A percentile compares a stretch with the other conserved stretches of the same genome.
These are phyloP conservation scores for Rhizoclosmatium sp. DNA, from an alignment of 192 early-diverging fungal species.

Conservation along the genomic window DNA sequence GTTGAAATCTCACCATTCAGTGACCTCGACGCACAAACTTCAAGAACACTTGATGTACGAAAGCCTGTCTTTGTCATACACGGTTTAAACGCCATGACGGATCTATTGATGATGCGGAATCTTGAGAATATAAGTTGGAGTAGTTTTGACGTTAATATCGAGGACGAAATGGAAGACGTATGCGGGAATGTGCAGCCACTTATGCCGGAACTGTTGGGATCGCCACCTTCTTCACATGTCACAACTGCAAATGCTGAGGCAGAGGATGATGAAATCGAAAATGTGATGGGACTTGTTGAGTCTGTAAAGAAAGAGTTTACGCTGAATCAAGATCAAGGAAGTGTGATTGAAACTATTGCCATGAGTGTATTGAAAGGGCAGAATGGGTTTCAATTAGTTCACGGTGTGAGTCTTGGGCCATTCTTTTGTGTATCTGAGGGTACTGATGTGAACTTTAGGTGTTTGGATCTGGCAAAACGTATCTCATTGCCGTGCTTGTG, in stretches of 20 bases:
- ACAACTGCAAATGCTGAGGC: not conserved
- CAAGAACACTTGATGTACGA: not conserved
- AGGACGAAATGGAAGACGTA: not conserved
- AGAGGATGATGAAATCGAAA: not conserved
- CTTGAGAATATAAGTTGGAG: not conserved
- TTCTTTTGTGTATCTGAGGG: not conserved
- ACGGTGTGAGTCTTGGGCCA: conserved; percentile 36
- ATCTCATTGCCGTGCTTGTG: conserved; percentile 50
- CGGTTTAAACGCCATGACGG: conserved; percentile 28
- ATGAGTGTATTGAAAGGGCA: not conserved
- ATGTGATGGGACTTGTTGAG: conserved; percentile 31
- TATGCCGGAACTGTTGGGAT: not conserved
- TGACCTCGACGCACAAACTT: not conserved
- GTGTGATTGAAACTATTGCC: conserved; percentile 27
- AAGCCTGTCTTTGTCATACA: not conserved
- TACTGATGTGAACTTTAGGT: conserved; percentile 17
- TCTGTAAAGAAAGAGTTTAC: conserved; percentile 24
- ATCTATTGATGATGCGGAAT: conserved; percentile 23
- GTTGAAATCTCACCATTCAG: conserved; percentile 25
- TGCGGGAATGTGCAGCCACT: not conserved
- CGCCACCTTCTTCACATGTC: not conserved
- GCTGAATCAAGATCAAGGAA: conserved; percentile 49
- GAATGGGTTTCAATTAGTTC: conserved; percentile 35
- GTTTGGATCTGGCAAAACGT: conserved; percentile 60
- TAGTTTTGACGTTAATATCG: not conserved